Conservation (phyloP, 306 rosid species). For the Ochetophila trinervis region DNA sequence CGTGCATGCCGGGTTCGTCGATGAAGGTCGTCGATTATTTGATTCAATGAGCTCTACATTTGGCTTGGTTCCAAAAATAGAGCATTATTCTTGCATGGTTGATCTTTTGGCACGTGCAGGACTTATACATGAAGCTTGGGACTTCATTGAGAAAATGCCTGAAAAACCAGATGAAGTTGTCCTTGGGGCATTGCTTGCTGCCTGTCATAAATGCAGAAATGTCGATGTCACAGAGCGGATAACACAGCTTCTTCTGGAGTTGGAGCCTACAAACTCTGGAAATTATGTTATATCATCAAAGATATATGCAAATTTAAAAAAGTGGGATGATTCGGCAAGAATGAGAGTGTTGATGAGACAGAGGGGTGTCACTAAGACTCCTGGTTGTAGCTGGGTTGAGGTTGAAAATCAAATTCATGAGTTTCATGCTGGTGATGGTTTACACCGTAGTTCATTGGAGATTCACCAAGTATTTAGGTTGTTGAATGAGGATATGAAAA, state of each 20-base stretch:
- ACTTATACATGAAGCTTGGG: constrained; percentile 76
- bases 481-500: constrained; percentile 59
- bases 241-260: constrained; percentile 57
- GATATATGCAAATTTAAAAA: constrained; percentile 59
- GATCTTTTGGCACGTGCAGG: constrained; percentile 92
- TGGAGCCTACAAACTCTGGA: constrained; percentile 91
- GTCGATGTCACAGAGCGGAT: constrained; percentile 64
- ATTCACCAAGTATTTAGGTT: constrained; percentile 40
- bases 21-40: constrained; percentile 65
- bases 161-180: constrained; percentile 77
- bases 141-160: constrained; percentile 76
- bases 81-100: constrained; percentile 92
- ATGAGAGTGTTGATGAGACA: constrained; percentile 81
- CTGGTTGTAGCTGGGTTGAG: constrained; percentile 98
- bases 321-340: constrained; percentile 88
- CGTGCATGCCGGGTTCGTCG: constrained; percentile 78
- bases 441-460: constrained; percentile 33
- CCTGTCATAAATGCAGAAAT: constrained; percentile 67
- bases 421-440: constrained; percentile 72
- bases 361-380: constrained; percentile 82
- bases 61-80: constrained; percentile 76
- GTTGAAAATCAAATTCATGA: constrained; percentile 61
- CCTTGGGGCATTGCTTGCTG: constrained; percentile 83
- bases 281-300: constrained; percentile 81
- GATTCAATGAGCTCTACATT: constrained; percentile 63